Evolutionary conservation across 2,329 filamentous ascomycete genomes (phyloP), one percentile per base, ranked within the genome.

Genomic region (Fusarium sp.): DNA sequence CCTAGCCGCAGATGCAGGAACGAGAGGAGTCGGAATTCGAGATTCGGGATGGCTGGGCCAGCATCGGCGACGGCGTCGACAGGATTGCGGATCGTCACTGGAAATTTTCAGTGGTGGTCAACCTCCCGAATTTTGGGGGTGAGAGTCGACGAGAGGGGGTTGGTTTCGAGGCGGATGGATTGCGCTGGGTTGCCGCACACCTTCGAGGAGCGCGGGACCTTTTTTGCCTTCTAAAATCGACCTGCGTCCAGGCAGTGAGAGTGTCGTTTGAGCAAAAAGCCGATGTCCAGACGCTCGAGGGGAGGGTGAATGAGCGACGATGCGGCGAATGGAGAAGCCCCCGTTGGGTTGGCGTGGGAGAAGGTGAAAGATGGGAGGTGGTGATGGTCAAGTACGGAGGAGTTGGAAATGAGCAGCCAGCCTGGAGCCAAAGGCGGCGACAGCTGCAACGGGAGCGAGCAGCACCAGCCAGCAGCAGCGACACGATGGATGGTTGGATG

Each of bases 11-110:
- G 71, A 76, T 66, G 74, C 76, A 80, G 78, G 76, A 80, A 79
- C 76, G 76, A 79, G 77, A 76, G 73, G 69, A 76, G 76, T 82
- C 76, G 79, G 76, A 67, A 69, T 76, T 83, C 82, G 81, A 81
- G 79, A 77, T 79, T 81, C 78, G 77, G 79, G 81, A 86, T 85
- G 85, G 86, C 84, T 86, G 84, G 85, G 79, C 78, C 74, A 80
- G 81, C 83, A 85, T 85, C 81, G 80, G 80, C 77, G 54, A 36
- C 71, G 74, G 74, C 76, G 64, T 45, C 31, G 56, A 65, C 47
- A 71, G 73, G 71, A 78, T 74, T 74, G 76, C 71, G 77, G 74
- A 76, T 80, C 74, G 74, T 80, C 74, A 63, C 69, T 74, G 72
- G 68, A 78, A 73, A 72, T 77, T 78, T 77, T 73, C 70, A 61